phyloP scores from a whole-genome alignment of 179 eudicot genomes.

The Amaranthus tricolor region DNA sequence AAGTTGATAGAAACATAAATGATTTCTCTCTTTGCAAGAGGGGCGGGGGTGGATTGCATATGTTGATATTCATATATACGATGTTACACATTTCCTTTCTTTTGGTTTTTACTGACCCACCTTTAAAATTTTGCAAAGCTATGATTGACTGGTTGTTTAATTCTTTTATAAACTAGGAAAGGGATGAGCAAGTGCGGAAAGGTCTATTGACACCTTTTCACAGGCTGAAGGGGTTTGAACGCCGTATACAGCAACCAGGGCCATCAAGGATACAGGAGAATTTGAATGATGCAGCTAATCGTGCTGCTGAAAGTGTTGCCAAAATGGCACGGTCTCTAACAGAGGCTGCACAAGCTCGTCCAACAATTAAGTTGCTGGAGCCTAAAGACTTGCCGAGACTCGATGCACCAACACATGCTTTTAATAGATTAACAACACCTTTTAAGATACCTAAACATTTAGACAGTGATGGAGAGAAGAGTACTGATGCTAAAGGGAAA shows the following conservation, averaged over 20 bases:
- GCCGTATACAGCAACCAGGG: slow-evolving; percentile 66
- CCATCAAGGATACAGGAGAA: slow-evolving; percentile 39
- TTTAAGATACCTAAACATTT: slow-evolving; percentile 44
- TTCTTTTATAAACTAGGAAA: slow-evolving; percentile 59
- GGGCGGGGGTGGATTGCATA: not conserved
- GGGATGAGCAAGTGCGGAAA: slow-evolving; percentile 90
- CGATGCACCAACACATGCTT: slow-evolving; percentile 69
- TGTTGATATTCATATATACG: not conserved
- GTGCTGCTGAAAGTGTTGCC: slow-evolving; percentile 67
- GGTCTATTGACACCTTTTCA: slow-evolving; percentile 96
- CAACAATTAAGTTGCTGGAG: slow-evolving; percentile 78
- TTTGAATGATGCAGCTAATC: slow-evolving; percentile 32
- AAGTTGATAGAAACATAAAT: slow-evolving; percentile 24
- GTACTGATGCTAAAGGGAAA: slow-evolving; percentile 44
- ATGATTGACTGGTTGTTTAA: slow-evolving; percentile 23
- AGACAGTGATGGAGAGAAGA: slow-evolving; percentile 46
- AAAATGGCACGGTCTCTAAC: slow-evolving; percentile 61
- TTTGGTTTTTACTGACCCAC: not conserved
- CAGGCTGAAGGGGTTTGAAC: slow-evolving; percentile 93
- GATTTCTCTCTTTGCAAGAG: not conserved
- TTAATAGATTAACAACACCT: slow-evolving; percentile 62
- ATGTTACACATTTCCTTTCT: not conserved
- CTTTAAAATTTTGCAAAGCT: not conserved
- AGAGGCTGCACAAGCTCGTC: slow-evolving; percentile 85
- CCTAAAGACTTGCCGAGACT: slow-evolving; percentile 65